These are phyloP conservation scores for Backusella tuberculispora DNA, from an alignment of 192 early-diverging fungal species.

Conservation along the genomic window DNA sequence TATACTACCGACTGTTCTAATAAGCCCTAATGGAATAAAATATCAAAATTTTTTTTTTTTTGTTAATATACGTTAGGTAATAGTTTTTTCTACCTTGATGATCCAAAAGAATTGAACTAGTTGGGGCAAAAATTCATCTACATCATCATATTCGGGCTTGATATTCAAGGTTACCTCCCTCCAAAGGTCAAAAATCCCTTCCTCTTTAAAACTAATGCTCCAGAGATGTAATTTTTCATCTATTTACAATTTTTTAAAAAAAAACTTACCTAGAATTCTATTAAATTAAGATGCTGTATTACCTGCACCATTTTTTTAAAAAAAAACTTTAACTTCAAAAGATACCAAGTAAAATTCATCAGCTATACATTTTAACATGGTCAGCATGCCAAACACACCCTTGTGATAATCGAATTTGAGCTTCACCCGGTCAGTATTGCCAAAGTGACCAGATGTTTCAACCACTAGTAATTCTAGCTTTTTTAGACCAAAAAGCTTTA, in stretches of 20 bases:
- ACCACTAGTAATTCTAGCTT: slow-evolving; percentile 3
- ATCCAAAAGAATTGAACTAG: slow-evolving; percentile 3
- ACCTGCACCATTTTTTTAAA: slow-evolving; percentile 15
- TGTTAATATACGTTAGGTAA: neutral
- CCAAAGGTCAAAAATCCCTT: slow-evolving; percentile 4
- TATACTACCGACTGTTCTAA: neutral
- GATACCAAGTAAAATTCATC: slow-evolving; percentile 2
- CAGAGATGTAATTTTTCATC: slow-evolving; percentile 3
- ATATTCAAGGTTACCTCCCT: neutral
- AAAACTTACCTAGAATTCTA: neutral
- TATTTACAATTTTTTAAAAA: slow-evolving; percentile 3
- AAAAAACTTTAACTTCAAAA: neutral
- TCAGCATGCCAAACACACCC: slow-evolving; percentile 3
- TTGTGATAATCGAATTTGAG: neutral
- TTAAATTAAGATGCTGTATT: neutral
- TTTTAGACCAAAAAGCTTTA: slow-evolving; percentile 12
- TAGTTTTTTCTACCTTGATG: neutral
- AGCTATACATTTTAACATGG: slow-evolving; percentile 9
- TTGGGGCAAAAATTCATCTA: slow-evolving; percentile 1
- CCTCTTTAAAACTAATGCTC: neutral
- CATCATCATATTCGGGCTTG: neutral
- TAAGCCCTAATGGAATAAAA: neutral
- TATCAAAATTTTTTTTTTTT: neutral
- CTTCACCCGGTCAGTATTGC: neutral
- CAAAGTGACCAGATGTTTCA: neutral